A percentile compares a stretch with the other conserved stretches of the same genome.
Evolutionary conservation across 1,284 basidiomycete genomes (phyloP).

Genomic region (Leccinum angustisporum): DNA sequence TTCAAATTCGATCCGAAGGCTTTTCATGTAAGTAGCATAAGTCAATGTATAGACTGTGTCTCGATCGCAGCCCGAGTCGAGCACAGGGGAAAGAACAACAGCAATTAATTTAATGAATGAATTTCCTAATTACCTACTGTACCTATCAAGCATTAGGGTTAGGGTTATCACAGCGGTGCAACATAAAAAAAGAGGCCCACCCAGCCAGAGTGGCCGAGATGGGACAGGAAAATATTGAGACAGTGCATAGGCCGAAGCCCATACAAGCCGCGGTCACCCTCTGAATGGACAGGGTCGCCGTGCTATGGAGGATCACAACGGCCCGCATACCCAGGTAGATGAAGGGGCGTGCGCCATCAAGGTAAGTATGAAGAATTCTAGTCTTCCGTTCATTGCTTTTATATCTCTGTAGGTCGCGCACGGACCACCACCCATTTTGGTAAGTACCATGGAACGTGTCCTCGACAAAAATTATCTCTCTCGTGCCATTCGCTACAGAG

Average conservation of each 20-base stretch:
- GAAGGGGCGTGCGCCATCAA: slow-evolving; percentile 25
- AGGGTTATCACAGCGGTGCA: slow-evolving; percentile 36
- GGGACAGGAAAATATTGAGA: slow-evolving; percentile 34
- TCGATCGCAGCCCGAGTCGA: not conserved
- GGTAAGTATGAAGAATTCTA: slow-evolving; percentile 41
- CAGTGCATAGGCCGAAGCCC: slow-evolving; percentile 38
- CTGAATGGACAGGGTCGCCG: slow-evolving; percentile 47
- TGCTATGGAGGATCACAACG: slow-evolving; percentile 48
- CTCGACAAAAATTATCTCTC: not conserved
- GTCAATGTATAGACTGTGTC: not conserved
- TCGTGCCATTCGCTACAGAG: not conserved
- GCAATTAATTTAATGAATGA: too few species aligned
- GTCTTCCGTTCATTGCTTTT: slow-evolving; percentile 8
- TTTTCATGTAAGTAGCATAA: too few species aligned
- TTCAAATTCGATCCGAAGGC: not conserved
- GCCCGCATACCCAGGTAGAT: slow-evolving; percentile 44
- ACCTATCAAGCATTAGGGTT: slow-evolving; percentile 34
- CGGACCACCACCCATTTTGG: slow-evolving; percentile 19
- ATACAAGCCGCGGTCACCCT: slow-evolving; percentile 34
- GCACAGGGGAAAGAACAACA: too few species aligned
- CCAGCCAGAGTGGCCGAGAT: slow-evolving; percentile 38
- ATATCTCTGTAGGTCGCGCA: slow-evolving; percentile 14
- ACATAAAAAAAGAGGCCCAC: slow-evolving; percentile 32
- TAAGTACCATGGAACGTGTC: not conserved
- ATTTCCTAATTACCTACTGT: too few species aligned